A percentile compares a stretch with the other conserved stretches of the same genome.
Evolutionary conservation across 371 early-diverging fungal genomes (phyloP).

Genomic region (Actinomucor elegans): DNA sequence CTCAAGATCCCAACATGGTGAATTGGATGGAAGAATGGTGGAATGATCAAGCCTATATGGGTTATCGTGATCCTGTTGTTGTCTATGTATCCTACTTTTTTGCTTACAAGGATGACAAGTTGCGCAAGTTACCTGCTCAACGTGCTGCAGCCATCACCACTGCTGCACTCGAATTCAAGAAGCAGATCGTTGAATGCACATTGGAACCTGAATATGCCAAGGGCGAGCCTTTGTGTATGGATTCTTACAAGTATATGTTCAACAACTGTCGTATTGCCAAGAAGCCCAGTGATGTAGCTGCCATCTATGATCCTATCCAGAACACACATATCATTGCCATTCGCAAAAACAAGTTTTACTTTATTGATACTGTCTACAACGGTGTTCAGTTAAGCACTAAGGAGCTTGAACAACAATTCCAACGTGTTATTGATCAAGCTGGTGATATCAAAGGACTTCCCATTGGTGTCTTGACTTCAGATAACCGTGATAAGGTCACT

Average conservation of each 20-base stretch:
- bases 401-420: slow-evolving; percentile 80
- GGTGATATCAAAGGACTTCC: slow-evolving; percentile 70
- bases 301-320: slow-evolving; percentile 71
- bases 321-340: slow-evolving; percentile 86
- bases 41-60: slow-evolving; percentile 92
- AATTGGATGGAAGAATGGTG: slow-evolving; percentile 97
- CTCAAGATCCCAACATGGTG: slow-evolving; percentile 59
- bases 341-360: slow-evolving; percentile 90
- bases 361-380: slow-evolving; percentile 70
- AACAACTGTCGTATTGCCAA: slow-evolving; percentile 92
- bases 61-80: slow-evolving; percentile 95
- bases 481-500: slow-evolving; percentile 93
- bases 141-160: slow-evolving; percentile 89
- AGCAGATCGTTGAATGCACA: slow-evolving; percentile 65
- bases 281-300: slow-evolving; percentile 81
- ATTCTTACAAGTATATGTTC: slow-evolving; percentile 95
- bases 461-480: slow-evolving; percentile 89
- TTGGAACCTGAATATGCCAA: slow-evolving; percentile 83
- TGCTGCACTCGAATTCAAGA: slow-evolving; percentile 88
- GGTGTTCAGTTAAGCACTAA: slow-evolving; percentile 81
- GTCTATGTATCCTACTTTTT: slow-evolving; percentile 87
- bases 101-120: slow-evolving; percentile 81
- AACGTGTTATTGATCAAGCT: slow-evolving; percentile 74
- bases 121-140: slow-evolving; percentile 71
- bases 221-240: slow-evolving; percentile 81